Evolutionary conservation across 306 rosid species (phyloP).

Genomic region (Geum urbanum): DNA sequence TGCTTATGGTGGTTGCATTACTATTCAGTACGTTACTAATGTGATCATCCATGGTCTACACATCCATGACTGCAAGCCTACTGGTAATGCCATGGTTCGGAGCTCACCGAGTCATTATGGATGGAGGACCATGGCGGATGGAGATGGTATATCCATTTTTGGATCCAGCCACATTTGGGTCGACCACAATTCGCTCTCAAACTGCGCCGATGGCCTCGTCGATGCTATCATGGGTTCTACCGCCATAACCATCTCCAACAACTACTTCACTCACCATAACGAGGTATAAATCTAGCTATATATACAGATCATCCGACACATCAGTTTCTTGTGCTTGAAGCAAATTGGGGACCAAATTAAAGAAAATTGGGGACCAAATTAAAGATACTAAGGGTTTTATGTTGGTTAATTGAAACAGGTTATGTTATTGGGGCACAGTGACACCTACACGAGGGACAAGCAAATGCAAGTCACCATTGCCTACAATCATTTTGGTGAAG

Average conservation of each 20-base stretch:
- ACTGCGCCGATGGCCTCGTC: slow-evolving; percentile 83
- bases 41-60: slow-evolving; percentile 85
- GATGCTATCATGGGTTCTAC: slow-evolving; percentile 95
- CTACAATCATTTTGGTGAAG: slow-evolving; percentile 97
- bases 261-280: slow-evolving; percentile 86
- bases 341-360: background rate
- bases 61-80: slow-evolving; percentile 77
- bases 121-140: slow-evolving; percentile 94
- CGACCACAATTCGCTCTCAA: slow-evolving; percentile 83
- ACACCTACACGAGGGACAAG: slow-evolving; percentile 74
- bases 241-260: slow-evolving; percentile 83
- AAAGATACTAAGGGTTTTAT: background rate
- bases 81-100: slow-evolving; percentile 95
- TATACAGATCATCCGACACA: background rate
- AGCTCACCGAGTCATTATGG: slow-evolving; percentile 92
- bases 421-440: slow-evolving; percentile 90
- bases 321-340: background rate
- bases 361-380: background rate
- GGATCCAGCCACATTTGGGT: slow-evolving; percentile 88
- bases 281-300: slow-evolving; percentile 43
- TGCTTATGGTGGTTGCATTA: slow-evolving; percentile 85
- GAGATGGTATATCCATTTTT: slow-evolving; percentile 78
- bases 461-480: slow-evolving; percentile 98
- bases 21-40: slow-evolving; percentile 77
- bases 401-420: slow-evolving; percentile 45